Evolutionary conservation across 2,329 filamentous ascomycete species (phyloP), one percentile per base, ranked within the genome.

Genomic region (Ophiocordyceps camponoti-floridani): DNA sequence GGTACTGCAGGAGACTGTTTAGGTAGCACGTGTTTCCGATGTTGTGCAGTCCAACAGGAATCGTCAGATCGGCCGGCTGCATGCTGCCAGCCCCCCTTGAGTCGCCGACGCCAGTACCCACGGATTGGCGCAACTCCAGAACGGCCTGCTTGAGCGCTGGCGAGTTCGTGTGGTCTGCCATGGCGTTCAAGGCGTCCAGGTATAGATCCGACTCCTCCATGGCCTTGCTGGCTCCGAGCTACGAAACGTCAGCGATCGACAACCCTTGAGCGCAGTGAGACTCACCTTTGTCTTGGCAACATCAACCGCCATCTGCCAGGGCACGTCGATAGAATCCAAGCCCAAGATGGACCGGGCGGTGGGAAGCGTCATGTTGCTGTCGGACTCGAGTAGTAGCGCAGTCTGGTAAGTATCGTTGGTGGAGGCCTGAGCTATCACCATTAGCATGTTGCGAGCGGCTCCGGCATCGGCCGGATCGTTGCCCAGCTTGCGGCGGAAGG

Each of bases 11-110:
- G 43, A 98, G 73, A 62, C 89, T 96, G 66, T 98, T 98, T 45
- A 98, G 71, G 55, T 98, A 98, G 60, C 91, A 98, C 0, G 93
- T 98, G 56, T 98, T 98, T 47, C 91, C 88, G 46, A 96, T 94
- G 53, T 96, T 98, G 50, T 79, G 75, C 6, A 96, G 71, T 0
- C 91, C 91, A 19, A 94, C 84, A 0, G 91, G 91, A 60, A 84
- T 78, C 28, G 74, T 67, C 42, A 63, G 54, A 45, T 66, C 55
- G 13, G 56, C 55, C 3, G 53, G 44, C 38, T 40, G 41, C n/a
- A 27, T 38, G 7, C 44, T 44, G 27, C 44, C 42, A 18, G 27
- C 41, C n/a, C 30, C 45, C 33, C 26, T 11, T 2, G 47, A 44
- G 10, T 50, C 51, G 18, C 37, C 11, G 37, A 47, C 16, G 35